phyloP scores from a whole-genome alignment of 192 early-diverging fungal species.

The Backusella australiensis region DNA sequence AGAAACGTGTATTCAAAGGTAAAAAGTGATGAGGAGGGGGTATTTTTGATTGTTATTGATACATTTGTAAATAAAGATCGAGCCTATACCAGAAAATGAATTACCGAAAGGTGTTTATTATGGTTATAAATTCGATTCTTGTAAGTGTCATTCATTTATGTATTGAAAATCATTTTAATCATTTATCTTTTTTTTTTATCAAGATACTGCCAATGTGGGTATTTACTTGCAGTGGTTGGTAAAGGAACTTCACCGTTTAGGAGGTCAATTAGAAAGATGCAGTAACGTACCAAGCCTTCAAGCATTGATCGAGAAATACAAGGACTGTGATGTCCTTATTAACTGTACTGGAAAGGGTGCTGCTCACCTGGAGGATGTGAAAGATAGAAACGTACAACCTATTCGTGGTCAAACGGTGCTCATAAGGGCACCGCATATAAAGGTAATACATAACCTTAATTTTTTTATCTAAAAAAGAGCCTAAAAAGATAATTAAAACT shows the following conservation, averaged over 20 bases:
- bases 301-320: slow-evolving; percentile 39
- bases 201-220: slow-evolving; percentile 64
- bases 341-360: slow-evolving; percentile 82
- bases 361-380: slow-evolving; percentile 67
- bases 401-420: slow-evolving; percentile 79
- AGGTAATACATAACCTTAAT: slow-evolving; percentile 26
- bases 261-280: slow-evolving; percentile 48
- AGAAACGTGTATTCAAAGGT: slow-evolving; percentile 45
- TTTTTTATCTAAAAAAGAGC: slow-evolving; percentile 24
- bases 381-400: slow-evolving; percentile 66
- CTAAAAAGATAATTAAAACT: background rate
- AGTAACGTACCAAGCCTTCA: slow-evolving; percentile 43
- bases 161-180: background rate
- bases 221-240: slow-evolving; percentile 67
- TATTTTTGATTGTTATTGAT: background rate
- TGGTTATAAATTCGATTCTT: slow-evolving; percentile 30
- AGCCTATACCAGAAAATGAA: slow-evolving; percentile 17
- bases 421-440: slow-evolving; percentile 71
- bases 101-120: slow-evolving; percentile 4
- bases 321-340: slow-evolving; percentile 50
- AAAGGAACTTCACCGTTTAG: slow-evolving; percentile 45
- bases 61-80: background rate
- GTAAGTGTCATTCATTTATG: background rate
- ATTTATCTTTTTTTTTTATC: background rate
- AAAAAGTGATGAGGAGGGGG: slow-evolving; percentile 8